A percentile compares a stretch with the other conserved stretches of the same genome.
Evolutionary conservation across 2,329 filamentous ascomycete genomes (phyloP).

Genomic region (Coniosporium tulheliwenetii): DNA sequence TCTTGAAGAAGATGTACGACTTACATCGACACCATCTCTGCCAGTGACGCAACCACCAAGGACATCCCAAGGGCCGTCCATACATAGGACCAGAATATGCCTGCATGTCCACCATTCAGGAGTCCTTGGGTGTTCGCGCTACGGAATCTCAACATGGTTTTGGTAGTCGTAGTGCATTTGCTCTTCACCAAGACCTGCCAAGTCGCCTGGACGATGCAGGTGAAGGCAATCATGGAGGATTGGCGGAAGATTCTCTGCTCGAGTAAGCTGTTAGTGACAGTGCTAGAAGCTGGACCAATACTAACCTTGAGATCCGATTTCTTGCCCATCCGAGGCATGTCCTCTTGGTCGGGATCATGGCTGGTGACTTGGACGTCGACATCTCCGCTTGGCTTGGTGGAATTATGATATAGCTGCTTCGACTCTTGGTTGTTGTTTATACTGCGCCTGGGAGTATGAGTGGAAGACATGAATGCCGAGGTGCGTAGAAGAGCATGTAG

Average conservation of each 20-base stretch:
- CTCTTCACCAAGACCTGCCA: slow-evolving; percentile 2
- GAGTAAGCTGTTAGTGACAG: no score
- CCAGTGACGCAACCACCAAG: slow-evolving; percentile 11
- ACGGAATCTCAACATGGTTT: no score
- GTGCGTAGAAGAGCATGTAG: no score
- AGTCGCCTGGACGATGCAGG: slow-evolving; percentile 4
- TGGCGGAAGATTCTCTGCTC: slow-evolving; percentile 3
- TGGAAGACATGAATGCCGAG: no score
- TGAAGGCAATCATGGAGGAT: slow-evolving; percentile 4
- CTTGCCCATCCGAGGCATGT: not conserved
- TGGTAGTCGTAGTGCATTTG: no score
- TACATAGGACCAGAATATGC: slow-evolving; percentile 14
- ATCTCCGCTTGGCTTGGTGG: no score
- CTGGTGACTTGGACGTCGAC: no score
- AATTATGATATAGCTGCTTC: no score
- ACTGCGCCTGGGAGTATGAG: no score
- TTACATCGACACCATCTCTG: slow-evolving; percentile 19
- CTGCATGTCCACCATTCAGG: slow-evolving; percentile 14
- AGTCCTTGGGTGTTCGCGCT: slow-evolving; percentile 9
- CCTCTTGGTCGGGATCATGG: not conserved
- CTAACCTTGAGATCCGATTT: not conserved
- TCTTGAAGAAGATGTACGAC: no score
- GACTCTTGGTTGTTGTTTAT: no score
- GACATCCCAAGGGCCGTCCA: slow-evolving; percentile 11
- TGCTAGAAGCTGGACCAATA: no score